A percentile compares a stretch with the other conserved stretches of the same genome.
Evolutionary conservation across 805 yeast genomes (phyloP).

Genomic region (Candida railenensis): DNA sequence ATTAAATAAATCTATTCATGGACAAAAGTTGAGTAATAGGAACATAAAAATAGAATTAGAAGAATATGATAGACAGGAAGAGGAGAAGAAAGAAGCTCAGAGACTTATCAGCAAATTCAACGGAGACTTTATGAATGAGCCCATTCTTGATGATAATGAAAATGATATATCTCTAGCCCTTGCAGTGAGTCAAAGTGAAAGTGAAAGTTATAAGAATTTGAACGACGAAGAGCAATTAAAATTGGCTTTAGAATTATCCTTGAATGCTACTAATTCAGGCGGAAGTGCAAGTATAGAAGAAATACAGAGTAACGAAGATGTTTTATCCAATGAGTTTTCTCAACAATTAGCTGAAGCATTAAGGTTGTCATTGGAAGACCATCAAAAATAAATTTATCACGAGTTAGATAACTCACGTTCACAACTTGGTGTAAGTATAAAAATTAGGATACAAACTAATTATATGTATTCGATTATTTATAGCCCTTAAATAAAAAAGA

Average conservation of each 20-base stretch:
- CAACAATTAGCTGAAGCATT: conserved; percentile 3
- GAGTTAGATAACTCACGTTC: too few species aligned
- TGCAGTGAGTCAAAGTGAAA: conserved; percentile 14
- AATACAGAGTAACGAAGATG: background rate
- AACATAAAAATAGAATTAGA: conserved; percentile 34
- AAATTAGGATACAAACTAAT: too few species aligned
- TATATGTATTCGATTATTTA: too few species aligned
- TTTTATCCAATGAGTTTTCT: background rate
- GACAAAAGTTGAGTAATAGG: conserved; percentile 16
- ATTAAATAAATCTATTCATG: conserved; percentile 17
- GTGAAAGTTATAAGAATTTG: conserved; percentile 7
- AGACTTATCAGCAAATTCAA: conserved; percentile 44
- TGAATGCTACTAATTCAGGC: conserved; percentile 12
- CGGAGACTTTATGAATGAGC: conserved; percentile 28
- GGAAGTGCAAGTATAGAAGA: background rate
- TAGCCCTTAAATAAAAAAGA: too few species aligned
- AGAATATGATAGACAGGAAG: conserved; percentile 32
- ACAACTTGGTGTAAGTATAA: too few species aligned
- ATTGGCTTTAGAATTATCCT: conserved; percentile 41
- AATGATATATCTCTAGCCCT: conserved; percentile 23
- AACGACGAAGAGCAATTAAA: conserved; percentile 36
- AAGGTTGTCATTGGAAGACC: background rate
- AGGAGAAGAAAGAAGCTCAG: conserved; percentile 19
- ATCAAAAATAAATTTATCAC: too few species aligned
- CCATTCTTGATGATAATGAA: conserved; percentile 10